Evolutionary conservation across 148 eudicot genomes (phyloP).

Genomic region (Rhododendron henanense): DNA sequence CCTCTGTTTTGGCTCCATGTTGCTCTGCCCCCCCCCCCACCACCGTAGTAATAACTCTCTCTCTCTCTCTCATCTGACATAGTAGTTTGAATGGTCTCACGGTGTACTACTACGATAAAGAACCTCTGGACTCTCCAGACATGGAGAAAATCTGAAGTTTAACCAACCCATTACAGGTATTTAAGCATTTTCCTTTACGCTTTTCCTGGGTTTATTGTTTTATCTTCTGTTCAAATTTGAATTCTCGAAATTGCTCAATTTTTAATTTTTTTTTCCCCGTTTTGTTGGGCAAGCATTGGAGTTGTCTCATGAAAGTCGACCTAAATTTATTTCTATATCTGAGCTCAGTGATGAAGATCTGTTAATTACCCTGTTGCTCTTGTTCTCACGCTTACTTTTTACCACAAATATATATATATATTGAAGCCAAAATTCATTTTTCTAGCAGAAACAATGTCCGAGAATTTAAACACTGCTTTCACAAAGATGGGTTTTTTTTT

Average conservation of each 20-base stretch:
- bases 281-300: not conserved
- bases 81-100: slow-evolving; percentile 5
- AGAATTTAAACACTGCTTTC: not conserved
- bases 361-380: not conserved
- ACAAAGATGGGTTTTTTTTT: not conserved
- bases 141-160: not conserved
- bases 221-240: not conserved
- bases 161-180: not conserved
- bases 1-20: slow-evolving; percentile 1
- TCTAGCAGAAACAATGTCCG: not conserved
- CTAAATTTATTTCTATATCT: not conserved
- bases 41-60: not conserved
- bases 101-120: not conserved
- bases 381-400: not conserved
- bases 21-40: not conserved
- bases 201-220: not conserved
- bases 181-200: not conserved
- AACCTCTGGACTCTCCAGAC: not conserved
- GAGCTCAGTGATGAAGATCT: slow-evolving; percentile 7
- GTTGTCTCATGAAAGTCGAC: not conserved
- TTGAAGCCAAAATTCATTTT: not conserved
- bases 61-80: not conserved
- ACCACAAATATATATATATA: not conserved
- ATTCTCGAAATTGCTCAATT: not conserved
- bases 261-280: too few species aligned